A percentile compares a stretch with the other conserved stretches of the same genome.
These are phyloP conservation scores for Euphorbia celastroides DNA, from an alignment of 441 rosid genomes.

Conservation along the genomic window DNA sequence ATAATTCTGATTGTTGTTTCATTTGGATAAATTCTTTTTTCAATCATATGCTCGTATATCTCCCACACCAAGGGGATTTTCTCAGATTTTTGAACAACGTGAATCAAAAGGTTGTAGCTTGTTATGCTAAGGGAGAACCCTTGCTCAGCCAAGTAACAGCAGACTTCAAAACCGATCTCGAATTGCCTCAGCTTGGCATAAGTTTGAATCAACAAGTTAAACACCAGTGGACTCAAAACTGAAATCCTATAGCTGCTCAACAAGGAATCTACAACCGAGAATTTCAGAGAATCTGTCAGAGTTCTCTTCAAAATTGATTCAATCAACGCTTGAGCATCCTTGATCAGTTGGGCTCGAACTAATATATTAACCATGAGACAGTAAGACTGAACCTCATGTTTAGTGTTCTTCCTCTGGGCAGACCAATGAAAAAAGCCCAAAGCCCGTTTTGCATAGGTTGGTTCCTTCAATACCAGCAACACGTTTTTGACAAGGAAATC, in stretches of 20 bases:
- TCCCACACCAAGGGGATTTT: conserved; percentile 47
- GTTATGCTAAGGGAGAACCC: conserved; percentile 51
- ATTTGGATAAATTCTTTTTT: conserved; percentile 45
- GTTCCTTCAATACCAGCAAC: conserved; percentile 57
- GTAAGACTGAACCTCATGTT: conserved; percentile 46
- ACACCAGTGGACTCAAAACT: conserved; percentile 44
- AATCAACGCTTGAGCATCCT: conserved; percentile 59
- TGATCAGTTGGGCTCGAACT: conserved; percentile 42
- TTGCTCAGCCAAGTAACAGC: conserved; percentile 34
- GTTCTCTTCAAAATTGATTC: conserved; percentile 43
- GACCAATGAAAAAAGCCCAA: conserved; percentile 79
- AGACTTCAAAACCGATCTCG: conserved; percentile 52
- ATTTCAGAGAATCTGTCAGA: conserved; percentile 18
- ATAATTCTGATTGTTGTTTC: conserved; percentile 38
- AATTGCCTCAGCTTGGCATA: conserved; percentile 54
- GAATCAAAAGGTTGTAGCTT: conserved; percentile 51
- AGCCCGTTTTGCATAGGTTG: conserved; percentile 54
- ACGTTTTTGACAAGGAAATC: conserved; percentile 37
- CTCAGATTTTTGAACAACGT: conserved; percentile 50
- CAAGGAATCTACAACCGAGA: conserved; percentile 41
- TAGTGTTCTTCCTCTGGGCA: conserved; percentile 32
- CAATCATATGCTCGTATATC: conserved; percentile 61
- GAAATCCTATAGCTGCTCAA: conserved; percentile 36
- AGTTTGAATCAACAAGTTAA: conserved; percentile 60
- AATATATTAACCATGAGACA: conserved; percentile 52